These are phyloP conservation scores for Bipolaris victoriae DNA, from an alignment of 2,329 filamentous ascomycete species.

Conservation along the genomic window DNA sequence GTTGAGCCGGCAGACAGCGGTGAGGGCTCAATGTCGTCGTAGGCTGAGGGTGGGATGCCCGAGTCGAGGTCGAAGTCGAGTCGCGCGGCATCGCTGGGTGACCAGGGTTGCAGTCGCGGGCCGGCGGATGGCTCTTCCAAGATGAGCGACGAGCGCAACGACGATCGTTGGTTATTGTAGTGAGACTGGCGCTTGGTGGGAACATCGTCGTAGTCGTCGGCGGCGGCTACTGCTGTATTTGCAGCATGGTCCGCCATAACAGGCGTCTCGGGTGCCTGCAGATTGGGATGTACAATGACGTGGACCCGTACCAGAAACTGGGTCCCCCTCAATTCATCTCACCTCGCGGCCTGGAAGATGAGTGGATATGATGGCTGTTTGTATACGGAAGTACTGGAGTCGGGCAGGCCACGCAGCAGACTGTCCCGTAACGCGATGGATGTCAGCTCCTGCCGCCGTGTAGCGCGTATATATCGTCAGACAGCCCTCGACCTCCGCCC, in stretches of 20 bases:
- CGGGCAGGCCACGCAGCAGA: neutral
- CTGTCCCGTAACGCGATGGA: neutral
- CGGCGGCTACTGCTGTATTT: neutral
- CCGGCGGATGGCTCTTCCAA: conserved; percentile 22
- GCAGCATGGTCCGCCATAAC: conserved; percentile 28
- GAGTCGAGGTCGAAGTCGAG: conserved; percentile 28
- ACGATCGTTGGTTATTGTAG: conserved; percentile 47
- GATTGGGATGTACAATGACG: conserved; percentile 20
- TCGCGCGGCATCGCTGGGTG: conserved; percentile 17
- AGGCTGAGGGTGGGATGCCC: conserved; percentile 12
- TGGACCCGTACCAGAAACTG: neutral
- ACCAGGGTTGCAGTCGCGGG: conserved; percentile 20
- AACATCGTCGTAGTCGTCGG: conserved; percentile 21
- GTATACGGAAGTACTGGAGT: neutral
- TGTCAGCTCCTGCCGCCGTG: neutral
- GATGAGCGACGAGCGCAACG: conserved; percentile 25
- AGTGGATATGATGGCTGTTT: neutral
- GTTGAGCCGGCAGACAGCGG: conserved; percentile 7
- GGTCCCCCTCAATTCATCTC: neutral
- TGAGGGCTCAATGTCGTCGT: conserved; percentile 21
- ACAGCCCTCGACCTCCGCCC: neutral
- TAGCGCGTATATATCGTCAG: neutral
- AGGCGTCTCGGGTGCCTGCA: conserved; percentile 7
- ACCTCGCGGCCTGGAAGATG: neutral
- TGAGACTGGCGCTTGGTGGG: conserved; percentile 35